Percentiles rank a stretch among this genome's conserved stretches.
phyloP scores from a whole-genome alignment of 2,329 filamentous ascomycete genomes.

The Colletotrichum liaoningense region DNA sequence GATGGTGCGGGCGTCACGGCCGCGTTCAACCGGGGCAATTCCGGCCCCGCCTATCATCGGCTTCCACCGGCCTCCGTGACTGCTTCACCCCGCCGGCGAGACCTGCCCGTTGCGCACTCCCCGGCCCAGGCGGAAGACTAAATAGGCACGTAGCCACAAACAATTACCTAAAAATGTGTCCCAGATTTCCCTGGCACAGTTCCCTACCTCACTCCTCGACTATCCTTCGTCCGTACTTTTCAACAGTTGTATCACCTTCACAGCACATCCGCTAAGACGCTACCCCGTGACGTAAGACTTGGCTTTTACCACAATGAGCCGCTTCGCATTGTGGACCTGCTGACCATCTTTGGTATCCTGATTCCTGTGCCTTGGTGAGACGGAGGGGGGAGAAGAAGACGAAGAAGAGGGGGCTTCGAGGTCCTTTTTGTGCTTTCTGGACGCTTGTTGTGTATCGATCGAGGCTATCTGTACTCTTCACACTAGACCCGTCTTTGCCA shows the following conservation, averaged over 20 bases:
- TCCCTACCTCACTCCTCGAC: no score
- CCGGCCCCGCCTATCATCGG: conserved; percentile 34
- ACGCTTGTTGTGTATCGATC: background rate
- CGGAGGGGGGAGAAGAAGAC: background rate
- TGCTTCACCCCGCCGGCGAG: conserved; percentile 12
- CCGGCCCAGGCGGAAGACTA: background rate
- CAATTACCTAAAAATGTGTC: conserved; percentile 30
- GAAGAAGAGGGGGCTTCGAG: background rate
- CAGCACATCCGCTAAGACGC: conserved; percentile 2
- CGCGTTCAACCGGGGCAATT: conserved; percentile 21
- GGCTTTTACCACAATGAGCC: conserved; percentile 9
- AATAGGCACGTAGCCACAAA: background rate
- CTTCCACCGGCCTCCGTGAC: conserved; percentile 28
- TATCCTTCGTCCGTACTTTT: background rate
- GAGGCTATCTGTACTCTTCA: background rate
- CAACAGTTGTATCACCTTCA: background rate
- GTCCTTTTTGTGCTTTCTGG: background rate
- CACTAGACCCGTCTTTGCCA: background rate
- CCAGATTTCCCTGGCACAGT: conserved; percentile 9
- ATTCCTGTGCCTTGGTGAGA: background rate
- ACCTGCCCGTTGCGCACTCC: conserved; percentile 18
- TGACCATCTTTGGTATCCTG: conserved; percentile 9
- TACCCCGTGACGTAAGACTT: conserved; percentile 30
- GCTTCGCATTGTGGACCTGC: conserved; percentile 25
- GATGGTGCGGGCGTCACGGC: background rate